Evolutionary conservation across 2,329 filamentous ascomycete species (phyloP), one percentile per base, ranked within the genome.

Genomic region (Chaetoscypha palmicola): DNA sequence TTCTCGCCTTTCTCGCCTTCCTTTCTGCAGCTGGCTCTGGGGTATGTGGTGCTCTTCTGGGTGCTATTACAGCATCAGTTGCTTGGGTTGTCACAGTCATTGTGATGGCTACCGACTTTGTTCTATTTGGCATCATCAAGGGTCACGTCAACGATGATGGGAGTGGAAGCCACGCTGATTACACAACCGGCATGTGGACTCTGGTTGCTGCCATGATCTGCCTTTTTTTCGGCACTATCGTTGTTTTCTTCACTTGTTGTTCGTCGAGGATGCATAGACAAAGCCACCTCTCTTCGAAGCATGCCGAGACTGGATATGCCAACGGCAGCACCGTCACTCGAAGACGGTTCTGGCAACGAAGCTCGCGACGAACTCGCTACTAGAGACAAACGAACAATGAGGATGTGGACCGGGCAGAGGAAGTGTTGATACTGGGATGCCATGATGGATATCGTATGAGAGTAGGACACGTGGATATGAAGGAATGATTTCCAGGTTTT

Each of bases 221-320:
- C 53, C 65, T 72, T 16, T 68, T 82, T 41, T 46, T 81, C 20
- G 79, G 70, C 7, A 71, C 72, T 16, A 49, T 78, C 41, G 53
- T 82, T 38, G 70, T 83, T 45, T 73, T 83, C 54, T 66, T 81
- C 52, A 77, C 76, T 5, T 83, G 78, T 70, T 81, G 73, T 64
- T 70, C 69, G 43, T 66, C 68, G 17, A 42, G 56, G 28, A 46
- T 49, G 41, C 49, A 58, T 24, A 47, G 43, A 21, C 23, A 53
- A 37, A 26, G 41, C 20, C 35, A 23, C 22, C 2, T 14, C 20
- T 8, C 30, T n/a, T 17, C 37, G 14, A 51, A 51, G 35, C 36
- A 34, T n/a, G 45, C 12, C 2, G 48, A 53, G 35, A 38, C 43
- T 21, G 53, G 50, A 1, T 55, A 56, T 32, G 47, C 35, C 2